A percentile compares a stretch with the other conserved stretches of the same genome.
These are phyloP conservation scores for Corinectria fuckeliana DNA, from an alignment of 2,329 filamentous ascomycete species.

Conservation along the genomic window DNA sequence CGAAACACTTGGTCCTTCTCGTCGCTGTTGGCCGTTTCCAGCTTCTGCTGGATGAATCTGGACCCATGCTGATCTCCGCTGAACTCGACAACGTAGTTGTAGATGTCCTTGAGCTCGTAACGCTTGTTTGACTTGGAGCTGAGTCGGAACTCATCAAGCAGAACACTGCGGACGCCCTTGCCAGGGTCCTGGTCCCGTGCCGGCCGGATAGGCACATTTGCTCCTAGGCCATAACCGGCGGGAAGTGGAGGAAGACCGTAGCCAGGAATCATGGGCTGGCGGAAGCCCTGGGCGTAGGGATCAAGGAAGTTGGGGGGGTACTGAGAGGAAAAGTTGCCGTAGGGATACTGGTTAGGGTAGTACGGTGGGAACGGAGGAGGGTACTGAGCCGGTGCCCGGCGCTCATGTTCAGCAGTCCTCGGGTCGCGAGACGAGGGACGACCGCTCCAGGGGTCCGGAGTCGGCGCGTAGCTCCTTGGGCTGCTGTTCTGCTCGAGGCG, in stretches of 20 bases:
- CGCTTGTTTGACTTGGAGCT: slow-evolving; percentile 74
- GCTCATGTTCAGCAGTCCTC: slow-evolving; percentile 47
- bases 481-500: slow-evolving; percentile 40
- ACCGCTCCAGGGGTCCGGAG: slow-evolving; percentile 48
- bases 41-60: slow-evolving; percentile 91
- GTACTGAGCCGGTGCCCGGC: slow-evolving; percentile 44
- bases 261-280: slow-evolving; percentile 45
- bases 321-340: slow-evolving; percentile 40
- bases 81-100: slow-evolving; percentile 88
- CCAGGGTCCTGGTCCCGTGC: slow-evolving; percentile 64
- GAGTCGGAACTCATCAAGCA: slow-evolving; percentile 81
- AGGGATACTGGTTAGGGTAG: slow-evolving; percentile 42
- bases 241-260: slow-evolving; percentile 44
- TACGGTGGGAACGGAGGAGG: slow-evolving; percentile 38
- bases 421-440: slow-evolving; percentile 45
- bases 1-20: slow-evolving; percentile 91
- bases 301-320: slow-evolving; percentile 46
- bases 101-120: slow-evolving; percentile 90
- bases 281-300: slow-evolving; percentile 45
- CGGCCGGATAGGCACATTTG: slow-evolving; percentile 40
- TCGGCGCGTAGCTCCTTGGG: slow-evolving; percentile 36
- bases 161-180: slow-evolving; percentile 69
- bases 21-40: slow-evolving; percentile 92
- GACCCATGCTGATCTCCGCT: slow-evolving; percentile 96
- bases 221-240: slow-evolving; percentile 39